Conservation (phyloP, 495 filamentous ascomycete species). For the Aspergillus egyptiacus region DNA sequence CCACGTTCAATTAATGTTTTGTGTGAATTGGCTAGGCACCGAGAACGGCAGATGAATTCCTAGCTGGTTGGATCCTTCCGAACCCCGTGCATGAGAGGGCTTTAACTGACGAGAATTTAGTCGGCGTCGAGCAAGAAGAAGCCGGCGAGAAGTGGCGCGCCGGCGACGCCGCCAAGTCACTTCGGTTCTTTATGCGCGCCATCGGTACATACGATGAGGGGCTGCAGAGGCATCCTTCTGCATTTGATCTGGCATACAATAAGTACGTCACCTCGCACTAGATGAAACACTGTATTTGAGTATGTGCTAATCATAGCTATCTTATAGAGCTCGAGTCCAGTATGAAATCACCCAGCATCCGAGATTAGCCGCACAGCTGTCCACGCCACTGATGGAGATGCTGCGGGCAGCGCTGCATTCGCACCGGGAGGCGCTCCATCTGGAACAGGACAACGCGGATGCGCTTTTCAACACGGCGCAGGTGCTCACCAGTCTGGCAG, state of each 20-base stretch:
- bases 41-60: slow-evolving; percentile 56
- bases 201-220: slow-evolving; percentile 59
- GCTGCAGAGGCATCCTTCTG: slow-evolving; percentile 47
- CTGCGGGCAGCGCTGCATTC: slow-evolving; percentile 53
- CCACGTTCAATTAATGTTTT: background rate
- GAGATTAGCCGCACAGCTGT: slow-evolving; percentile 49
- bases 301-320: background rate
- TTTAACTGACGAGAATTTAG: slow-evolving; percentile 21
- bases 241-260: slow-evolving; percentile 70
- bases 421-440: slow-evolving; percentile 50
- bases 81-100: background rate
- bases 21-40: slow-evolving; percentile 37
- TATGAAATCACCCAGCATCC: slow-evolving; percentile 60
- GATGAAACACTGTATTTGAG: background rate
- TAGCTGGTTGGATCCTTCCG: slow-evolving; percentile 38
- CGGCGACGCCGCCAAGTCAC: slow-evolving; percentile 62
- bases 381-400: slow-evolving; percentile 43
- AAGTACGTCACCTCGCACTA: slow-evolving; percentile 42
- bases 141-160: slow-evolving; percentile 69
- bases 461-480: slow-evolving; percentile 64
- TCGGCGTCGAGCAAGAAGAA: slow-evolving; percentile 63
- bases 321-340: slow-evolving; percentile 52
- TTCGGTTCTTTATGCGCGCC: slow-evolving; percentile 62
- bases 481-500: slow-evolving; percentile 59
- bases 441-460: slow-evolving; percentile 59